Evolutionary conservation across 176 grass and related monocot genomes (phyloP).

Genomic region (Aegilops longissima): DNA sequence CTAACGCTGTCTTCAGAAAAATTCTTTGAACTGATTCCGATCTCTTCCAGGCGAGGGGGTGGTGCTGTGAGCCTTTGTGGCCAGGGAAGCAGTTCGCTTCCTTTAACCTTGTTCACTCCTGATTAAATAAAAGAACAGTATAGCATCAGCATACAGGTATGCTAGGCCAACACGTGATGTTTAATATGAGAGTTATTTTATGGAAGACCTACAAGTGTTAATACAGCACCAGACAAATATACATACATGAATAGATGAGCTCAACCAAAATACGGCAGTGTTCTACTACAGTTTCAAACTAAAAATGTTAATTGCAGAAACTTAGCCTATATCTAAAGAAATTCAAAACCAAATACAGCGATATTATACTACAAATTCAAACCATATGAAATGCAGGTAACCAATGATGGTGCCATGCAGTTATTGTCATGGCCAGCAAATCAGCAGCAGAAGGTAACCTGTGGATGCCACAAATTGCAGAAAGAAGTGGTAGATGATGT

Average conservation of each 20-base stretch:
- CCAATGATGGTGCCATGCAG: background rate
- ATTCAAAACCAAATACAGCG: too few relatives aligned
- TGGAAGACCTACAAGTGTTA: background rate
- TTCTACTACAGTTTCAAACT: background rate
- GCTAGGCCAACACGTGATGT: background rate
- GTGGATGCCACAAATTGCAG: too few relatives aligned
- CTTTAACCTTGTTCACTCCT: slow-evolving; percentile 57
- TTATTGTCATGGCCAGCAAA: background rate
- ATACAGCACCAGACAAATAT: background rate
- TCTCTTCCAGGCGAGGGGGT: slow-evolving; percentile 61
- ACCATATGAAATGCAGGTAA: background rate
- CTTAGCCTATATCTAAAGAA: too few relatives aligned
- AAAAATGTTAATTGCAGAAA: background rate
- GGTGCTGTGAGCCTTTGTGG: slow-evolving; percentile 66
- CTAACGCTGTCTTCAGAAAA: slow-evolving; percentile 61
- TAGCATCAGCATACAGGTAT: background rate
- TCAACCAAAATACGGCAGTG: background rate
- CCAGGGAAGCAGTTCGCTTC: slow-evolving; percentile 64
- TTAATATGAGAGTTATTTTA: background rate
- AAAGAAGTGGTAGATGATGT: too few relatives aligned
- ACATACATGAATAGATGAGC: background rate
- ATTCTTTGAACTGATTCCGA: slow-evolving; percentile 44
- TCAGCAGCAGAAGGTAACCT: too few relatives aligned
- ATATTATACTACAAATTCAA: too few relatives aligned
- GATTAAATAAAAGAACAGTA: slow-evolving; percentile 4